These are phyloP conservation scores for Phialemoniopsis sp. DNA, from an alignment of 2,329 filamentous ascomycete species.

Conservation along the genomic window DNA sequence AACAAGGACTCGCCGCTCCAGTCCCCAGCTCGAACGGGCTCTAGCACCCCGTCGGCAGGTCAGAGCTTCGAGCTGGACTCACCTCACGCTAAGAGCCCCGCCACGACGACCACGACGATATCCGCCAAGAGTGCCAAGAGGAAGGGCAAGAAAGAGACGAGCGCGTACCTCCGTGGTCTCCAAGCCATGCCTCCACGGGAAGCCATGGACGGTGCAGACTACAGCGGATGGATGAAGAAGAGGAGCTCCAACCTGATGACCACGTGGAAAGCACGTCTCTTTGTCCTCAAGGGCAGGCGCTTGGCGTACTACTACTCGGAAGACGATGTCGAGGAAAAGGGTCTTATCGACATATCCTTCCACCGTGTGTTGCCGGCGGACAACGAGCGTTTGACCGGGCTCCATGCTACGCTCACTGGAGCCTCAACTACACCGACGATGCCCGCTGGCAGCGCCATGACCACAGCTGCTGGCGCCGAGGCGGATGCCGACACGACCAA, in stretches of 20 bases:
- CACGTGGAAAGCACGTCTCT: slow-evolving; percentile 96
- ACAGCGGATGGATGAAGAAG: slow-evolving; percentile 99
- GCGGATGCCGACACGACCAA: slow-evolving; percentile 40
- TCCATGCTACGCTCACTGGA: slow-evolving; percentile 89
- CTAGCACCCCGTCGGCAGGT: slow-evolving; percentile 61
- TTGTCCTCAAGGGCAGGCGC: slow-evolving; percentile 85
- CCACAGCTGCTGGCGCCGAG: slow-evolving; percentile 37
- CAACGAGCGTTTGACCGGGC: slow-evolving; percentile 81
- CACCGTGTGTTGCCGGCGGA: slow-evolving; percentile 95
- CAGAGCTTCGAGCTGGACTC: slow-evolving; percentile 78
- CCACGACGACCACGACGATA: slow-evolving; percentile 40
- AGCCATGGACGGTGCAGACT: slow-evolving; percentile 83
- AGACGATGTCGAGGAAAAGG: slow-evolving; percentile 86
- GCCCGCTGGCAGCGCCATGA: slow-evolving; percentile 39
- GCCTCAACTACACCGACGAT: slow-evolving; percentile 66
- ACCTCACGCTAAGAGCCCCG: slow-evolving; percentile 58
- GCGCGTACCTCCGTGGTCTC: slow-evolving; percentile 84
- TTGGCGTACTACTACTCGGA: slow-evolving; percentile 97
- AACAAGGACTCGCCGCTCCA: slow-evolving; percentile 47
- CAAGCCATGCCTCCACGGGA: slow-evolving; percentile 77
- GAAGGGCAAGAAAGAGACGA: slow-evolving; percentile 92
- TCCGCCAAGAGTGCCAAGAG: slow-evolving; percentile 47
- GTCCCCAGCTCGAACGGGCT: slow-evolving; percentile 73
- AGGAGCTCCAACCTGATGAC: slow-evolving; percentile 94
- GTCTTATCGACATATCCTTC: slow-evolving; percentile 94